These are phyloP conservation scores for Mycotypha africana DNA, from an alignment of 371 early-diverging fungal species.

Conservation along the genomic window DNA sequence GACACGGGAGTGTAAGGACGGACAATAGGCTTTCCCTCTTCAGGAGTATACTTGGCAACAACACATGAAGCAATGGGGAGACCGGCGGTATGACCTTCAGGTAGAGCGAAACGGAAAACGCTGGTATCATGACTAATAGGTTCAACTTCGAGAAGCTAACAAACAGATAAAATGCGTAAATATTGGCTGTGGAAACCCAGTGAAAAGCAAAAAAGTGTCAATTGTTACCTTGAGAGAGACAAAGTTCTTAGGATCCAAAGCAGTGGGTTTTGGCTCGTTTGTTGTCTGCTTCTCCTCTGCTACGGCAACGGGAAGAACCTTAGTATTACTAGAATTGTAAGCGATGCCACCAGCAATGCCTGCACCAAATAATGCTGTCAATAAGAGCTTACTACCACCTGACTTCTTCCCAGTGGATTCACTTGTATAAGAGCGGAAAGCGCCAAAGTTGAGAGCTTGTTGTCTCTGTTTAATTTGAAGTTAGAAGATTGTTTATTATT, in stretches of 20 bases:
- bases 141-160: constrained; percentile 48
- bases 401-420: constrained; percentile 13
- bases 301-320: constrained; percentile 19
- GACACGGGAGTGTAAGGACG: constrained; percentile 93
- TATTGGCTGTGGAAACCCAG: background rate
- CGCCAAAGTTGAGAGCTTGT: constrained; percentile 20
- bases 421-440: constrained; percentile 8
- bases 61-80: constrained; percentile 81
- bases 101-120: constrained; percentile 76
- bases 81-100: constrained; percentile 58
- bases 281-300: constrained; percentile 12
- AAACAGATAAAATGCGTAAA: too few relatives aligned
- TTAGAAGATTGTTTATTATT: too few relatives aligned
- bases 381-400: constrained; percentile 27
- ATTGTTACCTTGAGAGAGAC: constrained; percentile 53
- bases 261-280: too few relatives aligned
- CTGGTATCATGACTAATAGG: constrained; percentile 76
- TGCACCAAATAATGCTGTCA: constrained; percentile 28
- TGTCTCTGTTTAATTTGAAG: constrained; percentile 3
- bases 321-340: constrained; percentile 28
- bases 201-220: background rate
- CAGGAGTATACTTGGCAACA: constrained; percentile 48
- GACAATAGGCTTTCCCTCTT: constrained; percentile 62
- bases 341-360: constrained; percentile 39
- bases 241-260: constrained; percentile 65